Evolutionary conservation across 1,284 basidiomycete species (phyloP).

Genomic region (Sporisorium iseilematis-ciliati): DNA sequence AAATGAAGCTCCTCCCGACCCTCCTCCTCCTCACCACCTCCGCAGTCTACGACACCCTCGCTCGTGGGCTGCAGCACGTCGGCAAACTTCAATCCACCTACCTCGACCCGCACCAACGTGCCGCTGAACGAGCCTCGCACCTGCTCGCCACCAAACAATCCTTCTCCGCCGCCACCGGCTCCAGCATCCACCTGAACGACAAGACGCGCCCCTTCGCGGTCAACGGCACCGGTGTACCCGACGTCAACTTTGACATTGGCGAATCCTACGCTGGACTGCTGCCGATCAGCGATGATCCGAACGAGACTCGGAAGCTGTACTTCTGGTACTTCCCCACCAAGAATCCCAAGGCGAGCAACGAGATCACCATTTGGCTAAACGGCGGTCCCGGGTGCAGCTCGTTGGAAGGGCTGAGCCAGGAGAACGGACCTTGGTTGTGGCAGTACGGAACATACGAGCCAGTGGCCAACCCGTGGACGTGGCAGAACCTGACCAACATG

Average conservation of each 20-base stretch:
- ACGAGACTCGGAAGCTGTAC: slow-evolving; percentile 74
- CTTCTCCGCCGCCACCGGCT: slow-evolving; percentile 17
- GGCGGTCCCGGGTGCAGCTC: slow-evolving; percentile 80
- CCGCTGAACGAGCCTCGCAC: slow-evolving; percentile 23
- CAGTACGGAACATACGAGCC: slow-evolving; percentile 77
- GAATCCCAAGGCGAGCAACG: slow-evolving; percentile 78
- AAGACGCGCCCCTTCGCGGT: slow-evolving; percentile 40
- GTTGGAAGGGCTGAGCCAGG: slow-evolving; percentile 81
- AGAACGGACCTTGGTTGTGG: slow-evolving; percentile 82
- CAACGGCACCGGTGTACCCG: slow-evolving; percentile 49
- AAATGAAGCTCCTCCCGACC: slow-evolving; percentile 36
- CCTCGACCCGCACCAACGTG: slow-evolving; percentile 29
- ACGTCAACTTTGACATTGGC: slow-evolving; percentile 51
- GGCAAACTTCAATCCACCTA: slow-evolving; percentile 39
- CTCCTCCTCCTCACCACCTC: slow-evolving; percentile 22
- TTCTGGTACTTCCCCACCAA: slow-evolving; percentile 89
- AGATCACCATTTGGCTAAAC: slow-evolving; percentile 76
- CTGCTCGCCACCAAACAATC: slow-evolving; percentile 21
- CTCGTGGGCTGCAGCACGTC: slow-evolving; percentile 43
- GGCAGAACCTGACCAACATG: slow-evolving; percentile 81
- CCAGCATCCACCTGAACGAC: slow-evolving; percentile 30
- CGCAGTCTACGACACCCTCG: slow-evolving; percentile 37
- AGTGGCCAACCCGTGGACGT: slow-evolving; percentile 79
- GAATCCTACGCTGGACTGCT: slow-evolving; percentile 60
- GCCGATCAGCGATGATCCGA: slow-evolving; percentile 40